Percentiles rank a stretch among this genome's conserved stretches.
These are phyloP conservation scores for Neopestalotiopsis sp. DNA, from an alignment of 2,329 filamentous ascomycete species.

Conservation along the genomic window DNA sequence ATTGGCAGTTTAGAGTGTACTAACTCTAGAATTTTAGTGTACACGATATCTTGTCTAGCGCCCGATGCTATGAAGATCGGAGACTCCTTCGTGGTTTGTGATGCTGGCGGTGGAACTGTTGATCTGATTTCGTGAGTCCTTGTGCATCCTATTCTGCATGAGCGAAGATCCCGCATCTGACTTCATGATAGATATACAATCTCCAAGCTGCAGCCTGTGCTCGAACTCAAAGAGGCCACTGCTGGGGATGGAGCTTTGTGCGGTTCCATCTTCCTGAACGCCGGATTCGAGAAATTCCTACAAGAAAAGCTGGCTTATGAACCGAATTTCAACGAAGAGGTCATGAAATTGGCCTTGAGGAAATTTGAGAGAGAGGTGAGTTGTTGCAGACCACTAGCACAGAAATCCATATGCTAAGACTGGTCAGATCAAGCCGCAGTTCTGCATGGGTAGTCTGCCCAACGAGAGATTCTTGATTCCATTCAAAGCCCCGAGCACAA, in stretches of 20 bases:
- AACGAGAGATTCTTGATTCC: conserved; percentile 41
- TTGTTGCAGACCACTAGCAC: background rate
- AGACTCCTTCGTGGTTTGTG: conserved; percentile 57
- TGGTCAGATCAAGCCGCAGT: conserved; percentile 42
- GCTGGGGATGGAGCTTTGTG: conserved; percentile 54
- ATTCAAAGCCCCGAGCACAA: no score
- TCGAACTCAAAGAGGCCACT: conserved; percentile 55
- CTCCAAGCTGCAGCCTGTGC: conserved; percentile 44
- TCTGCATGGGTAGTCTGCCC: conserved; percentile 38
- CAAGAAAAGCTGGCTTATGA: conserved; percentile 48
- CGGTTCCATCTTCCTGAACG: conserved; percentile 55
- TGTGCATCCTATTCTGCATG: background rate
- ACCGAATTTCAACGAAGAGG: conserved; percentile 47
- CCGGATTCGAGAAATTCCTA: conserved; percentile 50
- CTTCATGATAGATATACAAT: conserved; percentile 45
- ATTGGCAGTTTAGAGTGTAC: background rate
- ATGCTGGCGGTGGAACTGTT: conserved; percentile 50
- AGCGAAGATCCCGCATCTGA: background rate
- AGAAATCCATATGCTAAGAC: no score
- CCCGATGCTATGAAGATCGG: conserved; percentile 46
- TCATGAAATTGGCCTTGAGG: conserved; percentile 44
- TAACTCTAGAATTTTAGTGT: background rate
- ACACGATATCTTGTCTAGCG: conserved; percentile 37
- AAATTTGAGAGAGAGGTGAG: conserved; percentile 44
- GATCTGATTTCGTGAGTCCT: conserved; percentile 50